phyloP scores from a whole-genome alignment of 164 flowering plant species.

The Amborella trichopoda region DNA sequence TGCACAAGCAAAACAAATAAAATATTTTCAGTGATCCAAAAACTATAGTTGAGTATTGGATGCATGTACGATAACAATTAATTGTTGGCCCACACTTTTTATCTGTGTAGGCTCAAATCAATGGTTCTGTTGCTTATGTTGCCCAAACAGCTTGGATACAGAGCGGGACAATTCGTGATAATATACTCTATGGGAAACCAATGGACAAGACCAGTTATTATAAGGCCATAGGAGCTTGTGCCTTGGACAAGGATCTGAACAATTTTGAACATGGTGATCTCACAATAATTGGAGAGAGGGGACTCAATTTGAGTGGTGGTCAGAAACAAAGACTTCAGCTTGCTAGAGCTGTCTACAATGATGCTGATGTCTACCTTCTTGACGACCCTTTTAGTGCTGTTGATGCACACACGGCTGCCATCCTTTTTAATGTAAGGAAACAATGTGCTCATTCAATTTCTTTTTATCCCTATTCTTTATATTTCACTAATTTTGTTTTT shows the following conservation, averaged over 20 bases:
- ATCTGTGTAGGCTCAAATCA: constrained; percentile 50
- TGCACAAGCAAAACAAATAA: too few relatives aligned
- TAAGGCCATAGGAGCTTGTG: constrained; percentile 51
- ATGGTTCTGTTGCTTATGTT: constrained; percentile 71
- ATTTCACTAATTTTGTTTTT: too few relatives aligned
- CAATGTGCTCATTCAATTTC: too few relatives aligned
- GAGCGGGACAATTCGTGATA: constrained; percentile 78
- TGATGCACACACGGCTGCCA: constrained; percentile 75
- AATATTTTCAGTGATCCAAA: too few relatives aligned
- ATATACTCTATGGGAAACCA: constrained; percentile 63
- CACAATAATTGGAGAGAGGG: constrained; percentile 90
- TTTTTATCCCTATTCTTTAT: too few relatives aligned
- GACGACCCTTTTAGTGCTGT: constrained; percentile 97
- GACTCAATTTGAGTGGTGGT: constrained; percentile 92
- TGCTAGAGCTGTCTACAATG: constrained; percentile 83
- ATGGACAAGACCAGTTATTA: constrained; percentile 53
- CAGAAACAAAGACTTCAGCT: constrained; percentile 93
- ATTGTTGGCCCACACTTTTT: too few relatives aligned
- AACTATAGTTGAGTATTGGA: too few relatives aligned
- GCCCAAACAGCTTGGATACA: constrained; percentile 89
- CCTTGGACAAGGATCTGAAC: constrained; percentile 49
- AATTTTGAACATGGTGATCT: constrained; percentile 73
- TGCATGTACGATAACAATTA: too few relatives aligned
- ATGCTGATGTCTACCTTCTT: constrained; percentile 81
- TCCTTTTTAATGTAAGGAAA: constrained; percentile 59